Conservation (phyloP, 148 eudicot genomes). For the Vaccinium myrtillus region DNA sequence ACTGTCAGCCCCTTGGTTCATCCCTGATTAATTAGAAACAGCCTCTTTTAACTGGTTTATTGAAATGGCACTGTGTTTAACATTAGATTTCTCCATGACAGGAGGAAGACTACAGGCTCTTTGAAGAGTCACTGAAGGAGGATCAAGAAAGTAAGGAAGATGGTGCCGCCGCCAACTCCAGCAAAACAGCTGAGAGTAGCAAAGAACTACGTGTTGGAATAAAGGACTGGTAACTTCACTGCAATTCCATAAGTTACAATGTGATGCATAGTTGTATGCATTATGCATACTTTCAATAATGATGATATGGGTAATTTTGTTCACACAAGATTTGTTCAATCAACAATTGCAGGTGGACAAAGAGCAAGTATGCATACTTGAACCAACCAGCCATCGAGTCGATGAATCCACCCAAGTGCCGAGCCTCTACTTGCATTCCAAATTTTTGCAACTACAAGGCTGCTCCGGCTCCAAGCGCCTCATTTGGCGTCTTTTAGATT, state of each 20-base stretch:
- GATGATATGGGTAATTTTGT: neutral
- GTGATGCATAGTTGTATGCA: neutral
- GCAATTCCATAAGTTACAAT: neutral
- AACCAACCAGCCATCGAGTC: constrained; percentile 60
- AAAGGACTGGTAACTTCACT: constrained; percentile 58
- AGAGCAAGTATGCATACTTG: constrained; percentile 73
- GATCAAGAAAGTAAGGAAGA: constrained; percentile 24
- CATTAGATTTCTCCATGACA: constrained; percentile 14
- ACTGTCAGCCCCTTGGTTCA: neutral
- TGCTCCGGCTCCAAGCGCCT: constrained; percentile 18
- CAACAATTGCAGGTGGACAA: constrained; percentile 69
- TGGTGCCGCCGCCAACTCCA: neutral
- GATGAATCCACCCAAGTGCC: constrained; percentile 22
- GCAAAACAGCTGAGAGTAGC: constrained; percentile 18
- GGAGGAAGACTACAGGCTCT: constrained; percentile 52
- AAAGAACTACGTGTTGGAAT: constrained; percentile 60
- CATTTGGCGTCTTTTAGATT: constrained; percentile 20
- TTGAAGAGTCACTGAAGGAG: constrained; percentile 44
- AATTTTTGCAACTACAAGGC: constrained; percentile 36
- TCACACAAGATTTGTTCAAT: neutral
- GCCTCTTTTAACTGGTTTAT: neutral
- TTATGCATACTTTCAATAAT: neutral
- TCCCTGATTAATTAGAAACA: neutral
- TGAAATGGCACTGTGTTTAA: neutral
- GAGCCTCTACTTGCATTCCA: constrained; percentile 41